phyloP scores from a whole-genome alignment of 225 moss, liverwort and hornwort species.

The Climacium dendroides region DNA sequence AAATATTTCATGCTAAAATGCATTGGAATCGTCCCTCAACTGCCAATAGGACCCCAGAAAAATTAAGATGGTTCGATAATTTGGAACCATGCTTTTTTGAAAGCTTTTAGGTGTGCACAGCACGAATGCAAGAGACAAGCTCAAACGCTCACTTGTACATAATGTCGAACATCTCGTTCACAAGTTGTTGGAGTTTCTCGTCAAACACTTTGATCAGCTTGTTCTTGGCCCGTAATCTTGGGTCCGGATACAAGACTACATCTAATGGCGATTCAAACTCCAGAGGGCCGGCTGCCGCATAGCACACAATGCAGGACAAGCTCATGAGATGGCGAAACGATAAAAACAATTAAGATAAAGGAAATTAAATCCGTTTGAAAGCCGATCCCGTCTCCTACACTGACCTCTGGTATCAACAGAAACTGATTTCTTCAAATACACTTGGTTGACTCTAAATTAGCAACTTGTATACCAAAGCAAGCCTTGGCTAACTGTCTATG shows the following conservation, averaged over 20 bases:
- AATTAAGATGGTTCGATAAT: neutral
- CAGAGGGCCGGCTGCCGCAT: slow-evolving; percentile 37
- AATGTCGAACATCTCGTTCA: slow-evolving; percentile 83
- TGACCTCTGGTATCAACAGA: neutral
- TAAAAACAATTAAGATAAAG: neutral
- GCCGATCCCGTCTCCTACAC: neutral
- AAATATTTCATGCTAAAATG: neutral
- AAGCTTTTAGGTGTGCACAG: neutral
- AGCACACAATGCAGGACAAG: neutral
- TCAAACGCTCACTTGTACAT: slow-evolving; percentile 69
- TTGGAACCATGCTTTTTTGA: neutral
- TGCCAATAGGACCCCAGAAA: neutral
- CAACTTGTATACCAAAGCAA: neutral
- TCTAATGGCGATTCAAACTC: slow-evolving; percentile 76
- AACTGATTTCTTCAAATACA: neutral
- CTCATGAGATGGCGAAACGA: neutral
- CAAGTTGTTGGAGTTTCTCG: slow-evolving; percentile 62
- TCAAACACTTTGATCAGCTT: slow-evolving; percentile 66
- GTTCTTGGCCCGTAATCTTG: slow-evolving; percentile 74
- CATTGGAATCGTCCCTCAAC: neutral
- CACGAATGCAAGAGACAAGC: neutral
- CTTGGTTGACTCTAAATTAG: neutral
- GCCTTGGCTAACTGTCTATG: neutral
- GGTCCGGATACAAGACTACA: slow-evolving; percentile 72
- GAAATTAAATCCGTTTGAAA: neutral